Percentiles rank a stretch among this genome's conserved stretches.
Evolutionary conservation across 805 yeast genomes (phyloP).

Genomic region (Millerozyma miso): DNA sequence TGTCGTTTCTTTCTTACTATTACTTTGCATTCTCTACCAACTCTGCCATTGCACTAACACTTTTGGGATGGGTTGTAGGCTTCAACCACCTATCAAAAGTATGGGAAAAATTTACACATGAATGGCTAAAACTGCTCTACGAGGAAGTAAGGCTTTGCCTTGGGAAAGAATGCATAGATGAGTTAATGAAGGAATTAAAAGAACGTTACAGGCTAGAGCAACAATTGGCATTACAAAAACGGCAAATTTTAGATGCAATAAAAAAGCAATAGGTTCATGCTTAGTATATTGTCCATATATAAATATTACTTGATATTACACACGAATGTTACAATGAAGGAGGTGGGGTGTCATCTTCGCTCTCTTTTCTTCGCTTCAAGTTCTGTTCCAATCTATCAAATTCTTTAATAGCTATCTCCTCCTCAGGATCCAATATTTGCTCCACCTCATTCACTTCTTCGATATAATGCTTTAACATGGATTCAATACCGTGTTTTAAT

Average conservation of each 20-base stretch:
- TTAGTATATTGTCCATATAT: slow-evolving; percentile 3
- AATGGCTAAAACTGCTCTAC: slow-evolving; percentile 26
- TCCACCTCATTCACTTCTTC: slow-evolving; percentile 90
- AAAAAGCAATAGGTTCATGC: slow-evolving; percentile 4
- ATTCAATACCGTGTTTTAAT: slow-evolving; percentile 89
- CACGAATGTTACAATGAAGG: slow-evolving; percentile 12
- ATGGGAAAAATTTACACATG: slow-evolving; percentile 28
- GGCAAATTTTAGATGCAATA: slow-evolving; percentile 13
- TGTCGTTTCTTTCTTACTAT: slow-evolving; percentile 27
- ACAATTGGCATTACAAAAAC: slow-evolving; percentile 10
- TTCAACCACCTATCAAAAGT: slow-evolving; percentile 35
- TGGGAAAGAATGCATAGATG: slow-evolving; percentile 32
- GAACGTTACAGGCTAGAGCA: slow-evolving; percentile 18
- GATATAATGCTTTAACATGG: slow-evolving; percentile 95
- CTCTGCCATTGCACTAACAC: slow-evolving; percentile 28
- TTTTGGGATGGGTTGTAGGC: slow-evolving; percentile 39
- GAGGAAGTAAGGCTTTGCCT: slow-evolving; percentile 35
- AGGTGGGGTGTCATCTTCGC: slow-evolving; percentile 20
- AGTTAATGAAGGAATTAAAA: slow-evolving; percentile 31
- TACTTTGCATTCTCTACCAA: slow-evolving; percentile 31
- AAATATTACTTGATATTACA: neutral
- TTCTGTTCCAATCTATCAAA: slow-evolving; percentile 75
- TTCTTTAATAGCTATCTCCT: slow-evolving; percentile 75
- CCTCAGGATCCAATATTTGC: slow-evolving; percentile 74
- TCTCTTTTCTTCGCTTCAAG: slow-evolving; percentile 17